Evolutionary conservation across 345 rosid species (phyloP).

Genomic region (Populus nigra): DNA sequence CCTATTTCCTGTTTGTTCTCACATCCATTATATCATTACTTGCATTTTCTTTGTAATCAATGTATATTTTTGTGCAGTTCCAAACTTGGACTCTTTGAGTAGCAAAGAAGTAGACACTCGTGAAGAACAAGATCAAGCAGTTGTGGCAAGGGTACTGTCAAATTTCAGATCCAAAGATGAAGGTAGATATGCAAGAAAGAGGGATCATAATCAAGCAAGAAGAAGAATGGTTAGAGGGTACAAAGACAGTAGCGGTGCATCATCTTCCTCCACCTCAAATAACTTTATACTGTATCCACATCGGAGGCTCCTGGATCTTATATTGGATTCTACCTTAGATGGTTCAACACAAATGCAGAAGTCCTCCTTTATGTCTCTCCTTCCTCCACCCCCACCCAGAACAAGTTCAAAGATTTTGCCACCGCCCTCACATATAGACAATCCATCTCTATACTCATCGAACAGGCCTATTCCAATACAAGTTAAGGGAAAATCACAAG

Average conservation of each 20-base stretch:
- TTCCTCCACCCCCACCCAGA: constrained; percentile 51
- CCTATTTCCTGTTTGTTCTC: background rate
- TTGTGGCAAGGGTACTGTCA: constrained; percentile 55
- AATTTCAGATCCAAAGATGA: constrained; percentile 49
- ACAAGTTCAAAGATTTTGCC: constrained; percentile 46
- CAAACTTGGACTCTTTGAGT: constrained; percentile 36
- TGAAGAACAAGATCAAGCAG: constrained; percentile 55
- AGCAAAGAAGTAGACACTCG: constrained; percentile 32
- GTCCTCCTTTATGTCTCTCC: constrained; percentile 48
- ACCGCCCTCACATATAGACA: constrained; percentile 15
- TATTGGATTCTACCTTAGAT: constrained; percentile 36
- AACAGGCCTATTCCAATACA: constrained; percentile 16
- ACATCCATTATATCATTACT: background rate
- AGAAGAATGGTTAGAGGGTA: constrained; percentile 41
- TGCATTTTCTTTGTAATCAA: background rate
- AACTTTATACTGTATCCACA: constrained; percentile 33
- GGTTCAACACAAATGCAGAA: constrained; percentile 30
- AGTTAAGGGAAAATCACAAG: constrained; percentile 25
- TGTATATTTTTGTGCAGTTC: constrained; percentile 36
- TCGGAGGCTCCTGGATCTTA: constrained; percentile 45
- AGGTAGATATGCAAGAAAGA: constrained; percentile 34
- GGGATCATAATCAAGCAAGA: constrained; percentile 49
- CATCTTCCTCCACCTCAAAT: constrained; percentile 22
- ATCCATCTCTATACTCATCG: background rate
- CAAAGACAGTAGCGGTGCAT: constrained; percentile 16